Evolutionary conservation across 176 grass and related monocot genomes (phyloP).

Genomic region (Rhipidocladum racemiflorum): DNA sequence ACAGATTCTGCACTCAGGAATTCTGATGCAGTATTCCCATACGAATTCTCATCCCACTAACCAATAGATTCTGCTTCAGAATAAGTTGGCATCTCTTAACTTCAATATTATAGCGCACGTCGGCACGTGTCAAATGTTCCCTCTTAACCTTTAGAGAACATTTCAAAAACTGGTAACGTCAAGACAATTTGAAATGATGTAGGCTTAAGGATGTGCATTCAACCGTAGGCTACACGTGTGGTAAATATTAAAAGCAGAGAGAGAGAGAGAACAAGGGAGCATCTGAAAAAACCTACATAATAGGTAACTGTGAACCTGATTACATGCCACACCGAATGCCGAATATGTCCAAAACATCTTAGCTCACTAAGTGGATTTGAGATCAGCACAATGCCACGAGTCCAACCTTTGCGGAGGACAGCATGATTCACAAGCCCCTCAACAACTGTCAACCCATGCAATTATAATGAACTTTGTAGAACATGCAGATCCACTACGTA

Average conservation of each 20-base stretch:
- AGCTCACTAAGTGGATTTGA: neutral
- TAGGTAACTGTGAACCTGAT: neutral
- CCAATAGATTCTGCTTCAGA: slow-evolving; percentile 1
- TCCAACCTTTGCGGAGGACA: neutral
- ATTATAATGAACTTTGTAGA: neutral
- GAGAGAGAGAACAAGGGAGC: neutral
- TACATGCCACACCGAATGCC: neutral
- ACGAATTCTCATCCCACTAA: neutral
- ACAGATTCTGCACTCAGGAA: neutral
- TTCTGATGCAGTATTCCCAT: too few species aligned
- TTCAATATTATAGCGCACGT: neutral
- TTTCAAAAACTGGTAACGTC: neutral
- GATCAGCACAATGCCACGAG: neutral
- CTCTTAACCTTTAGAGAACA: neutral
- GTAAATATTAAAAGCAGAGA: neutral
- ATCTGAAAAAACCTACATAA: slow-evolving; percentile 1
- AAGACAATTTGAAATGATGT: neutral
- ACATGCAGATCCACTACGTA: neutral
- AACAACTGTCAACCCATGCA: too few species aligned
- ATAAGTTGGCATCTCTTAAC: neutral
- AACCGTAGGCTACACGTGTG: neutral
- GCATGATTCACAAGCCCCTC: neutral
- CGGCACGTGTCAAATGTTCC: neutral
- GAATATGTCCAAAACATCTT: slow-evolving; percentile 16
- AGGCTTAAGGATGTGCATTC: neutral